These are phyloP conservation scores for Yarrowia sp. DNA, from an alignment of 805 yeast genomes.

Conservation along the genomic window DNA sequence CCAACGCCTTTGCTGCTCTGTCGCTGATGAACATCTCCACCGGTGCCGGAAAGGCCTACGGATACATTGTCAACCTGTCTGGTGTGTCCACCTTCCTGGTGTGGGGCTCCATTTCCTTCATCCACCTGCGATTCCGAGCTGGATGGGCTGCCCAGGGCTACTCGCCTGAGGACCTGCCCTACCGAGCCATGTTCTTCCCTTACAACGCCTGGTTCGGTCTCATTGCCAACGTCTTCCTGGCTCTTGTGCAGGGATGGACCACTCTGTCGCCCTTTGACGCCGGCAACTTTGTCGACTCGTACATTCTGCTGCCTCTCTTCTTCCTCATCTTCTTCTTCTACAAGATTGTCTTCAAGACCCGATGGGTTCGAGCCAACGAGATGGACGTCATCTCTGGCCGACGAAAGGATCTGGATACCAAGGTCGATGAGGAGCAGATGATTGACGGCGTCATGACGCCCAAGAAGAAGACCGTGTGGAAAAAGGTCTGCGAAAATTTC, in stretches of 20 bases:
- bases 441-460: constrained; percentile 1
- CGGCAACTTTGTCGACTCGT: constrained; percentile 64
- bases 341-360: constrained; percentile 52
- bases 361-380: constrained; percentile 52
- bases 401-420: constrained; percentile 48
- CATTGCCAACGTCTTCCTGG: constrained; percentile 59
- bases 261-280: constrained; percentile 65
- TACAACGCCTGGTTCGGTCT: constrained; percentile 59
- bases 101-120: constrained; percentile 66
- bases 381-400: constrained; percentile 56
- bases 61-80: constrained; percentile 65
- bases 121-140: constrained; percentile 63
- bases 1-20: constrained; percentile 62
- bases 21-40: constrained; percentile 64
- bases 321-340: constrained; percentile 53
- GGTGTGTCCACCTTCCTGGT: constrained; percentile 74
- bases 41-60: constrained; percentile 67
- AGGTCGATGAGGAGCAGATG: constrained; percentile 16
- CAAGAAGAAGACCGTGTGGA: constrained; percentile 23
- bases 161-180: constrained; percentile 59
- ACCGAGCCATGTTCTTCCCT: constrained; percentile 61
- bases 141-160: constrained; percentile 57
- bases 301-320: constrained; percentile 67
- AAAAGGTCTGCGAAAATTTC: constrained; percentile 11
- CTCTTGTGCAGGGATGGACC: constrained; percentile 72